Evolutionary conservation across 2,329 filamentous ascomycete genomes (phyloP).

Genomic region (Akanthomyces muscarius): DNA sequence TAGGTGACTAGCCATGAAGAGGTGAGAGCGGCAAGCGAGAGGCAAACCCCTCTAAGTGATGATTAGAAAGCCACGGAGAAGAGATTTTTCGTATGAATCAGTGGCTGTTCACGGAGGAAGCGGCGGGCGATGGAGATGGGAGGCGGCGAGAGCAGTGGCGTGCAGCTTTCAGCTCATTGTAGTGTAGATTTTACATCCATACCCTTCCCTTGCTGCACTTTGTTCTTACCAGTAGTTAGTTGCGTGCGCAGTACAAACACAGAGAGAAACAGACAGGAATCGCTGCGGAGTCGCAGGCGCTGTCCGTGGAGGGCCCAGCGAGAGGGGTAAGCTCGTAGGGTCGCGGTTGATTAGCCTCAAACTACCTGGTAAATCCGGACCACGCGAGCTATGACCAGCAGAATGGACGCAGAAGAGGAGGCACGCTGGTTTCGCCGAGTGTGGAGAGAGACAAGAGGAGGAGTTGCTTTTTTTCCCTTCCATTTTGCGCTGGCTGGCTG

Average conservation of each 20-base stretch:
- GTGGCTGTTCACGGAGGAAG: neutral
- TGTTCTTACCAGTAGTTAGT: neutral
- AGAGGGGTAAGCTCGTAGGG: neutral
- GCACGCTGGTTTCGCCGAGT: neutral
- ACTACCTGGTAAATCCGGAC: neutral
- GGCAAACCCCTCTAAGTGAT: neutral
- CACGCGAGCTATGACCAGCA: constrained; percentile 1
- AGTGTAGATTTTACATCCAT: neutral
- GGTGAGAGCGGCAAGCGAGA: neutral
- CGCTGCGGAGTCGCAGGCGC: neutral
- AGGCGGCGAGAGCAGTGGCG: neutral
- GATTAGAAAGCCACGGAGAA: neutral
- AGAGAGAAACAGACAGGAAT: neutral
- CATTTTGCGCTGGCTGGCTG: neutral
- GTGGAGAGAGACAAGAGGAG: constrained; percentile 7
- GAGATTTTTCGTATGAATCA: neutral
- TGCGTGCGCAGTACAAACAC: neutral
- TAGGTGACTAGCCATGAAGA: neutral
- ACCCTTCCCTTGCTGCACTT: neutral
- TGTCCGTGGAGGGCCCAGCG: neutral
- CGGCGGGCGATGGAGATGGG: neutral
- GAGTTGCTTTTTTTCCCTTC: neutral
- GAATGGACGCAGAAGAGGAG: neutral
- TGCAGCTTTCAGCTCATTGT: neutral
- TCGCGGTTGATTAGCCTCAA: neutral